phyloP scores from a whole-genome alignment of 495 filamentous ascomycete species.

The Lasiosphaeria miniovina region DNA sequence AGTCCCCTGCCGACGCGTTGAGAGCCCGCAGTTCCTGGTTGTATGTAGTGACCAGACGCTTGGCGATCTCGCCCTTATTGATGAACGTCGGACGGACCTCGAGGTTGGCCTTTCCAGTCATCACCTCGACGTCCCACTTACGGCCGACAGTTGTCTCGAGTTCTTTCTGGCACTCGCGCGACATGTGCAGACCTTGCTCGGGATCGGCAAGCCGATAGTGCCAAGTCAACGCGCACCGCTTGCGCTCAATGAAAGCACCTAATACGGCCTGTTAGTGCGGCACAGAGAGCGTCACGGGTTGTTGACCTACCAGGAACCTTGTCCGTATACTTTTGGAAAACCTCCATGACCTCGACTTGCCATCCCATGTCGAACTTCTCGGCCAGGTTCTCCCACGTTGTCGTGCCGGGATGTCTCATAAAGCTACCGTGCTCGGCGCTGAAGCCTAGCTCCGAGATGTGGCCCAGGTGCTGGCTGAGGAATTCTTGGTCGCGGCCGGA shows the following conservation, averaged over 20 bases:
- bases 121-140: conserved; percentile 86
- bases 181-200: conserved; percentile 71
- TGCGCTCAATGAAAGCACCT: conserved; percentile 88
- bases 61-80: conserved; percentile 93
- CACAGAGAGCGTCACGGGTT: not conserved
- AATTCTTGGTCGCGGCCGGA: conserved; percentile 89
- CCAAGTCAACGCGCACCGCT: conserved; percentile 91
- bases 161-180: conserved; percentile 70
- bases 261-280: conserved; percentile 24
- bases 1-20: conserved; percentile 10
- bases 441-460: conserved; percentile 79
- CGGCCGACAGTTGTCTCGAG: conserved; percentile 70
- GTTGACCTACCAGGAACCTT: conserved; percentile 62
- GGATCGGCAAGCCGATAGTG: conserved; percentile 90
- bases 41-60: conserved; percentile 68
- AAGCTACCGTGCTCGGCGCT: conserved; percentile 96
- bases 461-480: conserved; percentile 79
- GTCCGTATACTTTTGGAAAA: conserved; percentile 83
- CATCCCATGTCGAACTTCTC: conserved; percentile 83
- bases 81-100: conserved; percentile 95
- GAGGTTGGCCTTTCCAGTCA: conserved; percentile 91
- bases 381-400: conserved; percentile 81
- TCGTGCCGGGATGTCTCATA: conserved; percentile 68
- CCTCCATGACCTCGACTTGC: conserved; percentile 74
- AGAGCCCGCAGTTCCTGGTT: conserved; percentile 36